Base-by-base conservation (phyloP, 306 rosid species). In the Prunus fruticosa region DNA sequence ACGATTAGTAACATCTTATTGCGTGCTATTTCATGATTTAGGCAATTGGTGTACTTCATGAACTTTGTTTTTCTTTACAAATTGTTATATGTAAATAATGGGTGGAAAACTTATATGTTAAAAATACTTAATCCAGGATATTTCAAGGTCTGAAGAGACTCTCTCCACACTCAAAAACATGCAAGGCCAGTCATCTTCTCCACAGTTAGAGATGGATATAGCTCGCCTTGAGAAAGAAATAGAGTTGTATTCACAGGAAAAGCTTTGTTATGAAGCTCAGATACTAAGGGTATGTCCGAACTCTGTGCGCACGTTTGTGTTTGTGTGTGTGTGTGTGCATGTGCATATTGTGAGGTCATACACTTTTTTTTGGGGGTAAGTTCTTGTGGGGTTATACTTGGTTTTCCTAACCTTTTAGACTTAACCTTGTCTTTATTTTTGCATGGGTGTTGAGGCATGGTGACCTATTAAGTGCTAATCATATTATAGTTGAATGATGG, bases 261-360 rank as follows among this genome's bases (percentile, higher is more conserved):
- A 89, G 78, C 87, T 88, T 51, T 96, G 97, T 82, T 83, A 84
- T 75, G 99, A 96, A 91, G 99, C 99, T 84, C 98, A 91, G 79
- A 89, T 96, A 78, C 76, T 96, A 78, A 87, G 94, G 93, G 99
- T 96, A 82, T 66, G 80, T 75, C 80, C 58, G 25, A 69, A 16
- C 45, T 61, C 27, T 71, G 16, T 47, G 18, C 25, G 34, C 14
- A 4, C n/a, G 14, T 64, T 38, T 38, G 27, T 53, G 62, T 13
- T 28, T 28, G 20, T 27, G 46, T 38, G 15, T 38, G 8, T 51
- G 57, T 51, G 57, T 38, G 43, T 38, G 43, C 43, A 38, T 38
- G 41, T 34, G 41, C 41, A 34, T 34, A 5, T 32, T 18, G 60
- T 69, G 23, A 28, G 60, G 28, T 70, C 23, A 30, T 64, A 10